phyloP scores from a whole-genome alignment of 345 rosid species.

The Camelina sativa region DNA sequence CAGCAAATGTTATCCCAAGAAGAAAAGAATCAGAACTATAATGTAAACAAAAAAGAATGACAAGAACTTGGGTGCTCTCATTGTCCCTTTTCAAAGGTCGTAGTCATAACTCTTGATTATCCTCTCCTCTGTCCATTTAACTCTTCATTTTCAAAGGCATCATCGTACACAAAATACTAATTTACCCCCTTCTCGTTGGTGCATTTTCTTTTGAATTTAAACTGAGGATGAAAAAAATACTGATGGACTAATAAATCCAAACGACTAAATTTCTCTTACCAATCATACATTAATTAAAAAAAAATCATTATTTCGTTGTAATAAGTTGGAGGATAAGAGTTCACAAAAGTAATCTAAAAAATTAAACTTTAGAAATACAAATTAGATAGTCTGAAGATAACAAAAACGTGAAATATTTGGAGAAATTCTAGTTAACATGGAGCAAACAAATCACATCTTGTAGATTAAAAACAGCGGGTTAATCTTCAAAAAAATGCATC shows the following conservation, averaged over 20 bases:
- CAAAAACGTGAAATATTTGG: too few species aligned
- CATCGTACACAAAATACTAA: neutral
- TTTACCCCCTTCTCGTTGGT: neutral
- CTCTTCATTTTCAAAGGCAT: constrained; percentile 15
- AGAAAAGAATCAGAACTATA: constrained; percentile 25
- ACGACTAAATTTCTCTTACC: too few species aligned
- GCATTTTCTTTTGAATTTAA: neutral
- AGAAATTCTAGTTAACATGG: too few species aligned
- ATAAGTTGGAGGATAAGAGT: too few species aligned
- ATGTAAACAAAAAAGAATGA: constrained; percentile 3
- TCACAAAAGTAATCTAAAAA: too few species aligned
- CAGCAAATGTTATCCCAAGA: constrained; percentile 3
- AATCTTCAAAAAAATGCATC: too few species aligned
- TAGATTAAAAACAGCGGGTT: too few species aligned
- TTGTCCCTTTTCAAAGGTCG: constrained; percentile 15
- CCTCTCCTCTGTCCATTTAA: constrained; percentile 18
- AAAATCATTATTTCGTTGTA: too few species aligned
- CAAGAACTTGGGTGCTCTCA: constrained; percentile 30
- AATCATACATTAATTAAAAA: too few species aligned
- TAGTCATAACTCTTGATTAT: constrained; percentile 27
- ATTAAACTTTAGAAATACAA: too few species aligned
- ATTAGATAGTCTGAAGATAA: too few species aligned
- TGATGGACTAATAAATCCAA: neutral
- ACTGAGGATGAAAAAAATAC: neutral
- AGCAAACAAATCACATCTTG: too few species aligned